phyloP scores from a whole-genome alignment of 2,329 filamentous ascomycete genomes.

The Neospermospora avenae region DNA sequence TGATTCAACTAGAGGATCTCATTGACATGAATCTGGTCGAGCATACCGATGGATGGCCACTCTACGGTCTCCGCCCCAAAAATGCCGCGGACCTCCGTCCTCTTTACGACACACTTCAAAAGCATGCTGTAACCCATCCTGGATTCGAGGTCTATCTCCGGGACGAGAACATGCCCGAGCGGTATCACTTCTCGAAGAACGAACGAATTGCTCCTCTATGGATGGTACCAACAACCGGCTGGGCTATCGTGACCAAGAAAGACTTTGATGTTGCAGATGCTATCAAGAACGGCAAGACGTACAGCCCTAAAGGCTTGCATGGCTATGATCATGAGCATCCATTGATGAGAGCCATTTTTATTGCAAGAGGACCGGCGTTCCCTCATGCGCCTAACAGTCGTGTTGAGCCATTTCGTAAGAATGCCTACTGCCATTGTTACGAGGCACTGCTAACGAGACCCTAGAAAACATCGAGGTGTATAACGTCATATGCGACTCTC shows the following conservation, averaged over 20 bases:
- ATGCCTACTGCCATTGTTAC: not conserved
- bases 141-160: slow-evolving; percentile 85
- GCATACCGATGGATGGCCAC: slow-evolving; percentile 90
- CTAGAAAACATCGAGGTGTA: slow-evolving; percentile 92
- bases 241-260: slow-evolving; percentile 79
- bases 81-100: slow-evolving; percentile 59
- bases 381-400: slow-evolving; percentile 79
- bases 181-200: slow-evolving; percentile 89
- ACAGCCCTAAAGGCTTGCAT: slow-evolving; percentile 81
- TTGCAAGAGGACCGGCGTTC: slow-evolving; percentile 89
- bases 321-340: slow-evolving; percentile 95
- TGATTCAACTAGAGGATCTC: slow-evolving; percentile 88
- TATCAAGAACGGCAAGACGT: slow-evolving; percentile 60
- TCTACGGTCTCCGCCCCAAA: slow-evolving; percentile 83
- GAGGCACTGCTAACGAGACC: not conserved
- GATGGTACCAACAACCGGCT: slow-evolving; percentile 89
- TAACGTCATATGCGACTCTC: slow-evolving; percentile 87
- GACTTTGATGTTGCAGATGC: slow-evolving; percentile 75
- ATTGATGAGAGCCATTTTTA: slow-evolving; percentile 93
- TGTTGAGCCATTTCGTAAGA: slow-evolving; percentile 77
- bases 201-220: slow-evolving; percentile 89
- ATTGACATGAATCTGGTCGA: slow-evolving; percentile 74
- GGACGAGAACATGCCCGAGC: slow-evolving; percentile 82
- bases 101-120: slow-evolving; percentile 61
- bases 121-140: slow-evolving; percentile 57